Evolutionary conservation across 164 flowering plant species (phyloP).

Genomic region (Macadamia integrifolia): DNA sequence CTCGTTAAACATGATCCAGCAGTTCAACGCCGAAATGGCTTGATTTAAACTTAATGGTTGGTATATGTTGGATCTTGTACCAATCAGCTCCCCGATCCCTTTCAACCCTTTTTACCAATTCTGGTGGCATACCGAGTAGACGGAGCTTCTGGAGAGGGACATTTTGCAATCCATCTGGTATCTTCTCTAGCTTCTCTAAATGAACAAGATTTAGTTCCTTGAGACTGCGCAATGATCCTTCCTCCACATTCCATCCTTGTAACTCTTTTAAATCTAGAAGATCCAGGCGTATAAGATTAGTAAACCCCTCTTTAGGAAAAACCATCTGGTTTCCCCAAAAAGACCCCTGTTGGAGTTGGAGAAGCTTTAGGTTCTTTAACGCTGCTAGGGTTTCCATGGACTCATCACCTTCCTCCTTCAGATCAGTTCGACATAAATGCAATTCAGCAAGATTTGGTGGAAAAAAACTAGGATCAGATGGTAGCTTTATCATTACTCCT

Average conservation of each 20-base stretch:
- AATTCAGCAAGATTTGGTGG: slow-evolving; percentile 3
- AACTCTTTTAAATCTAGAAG: not conserved
- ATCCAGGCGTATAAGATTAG: not conserved
- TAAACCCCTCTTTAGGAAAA: not conserved
- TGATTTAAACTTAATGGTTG: not conserved
- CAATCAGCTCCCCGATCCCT: not conserved
- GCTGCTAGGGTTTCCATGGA: no score
- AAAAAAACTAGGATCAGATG: not conserved
- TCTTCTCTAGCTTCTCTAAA: not conserved
- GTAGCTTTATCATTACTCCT: not conserved
- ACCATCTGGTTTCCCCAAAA: not conserved
- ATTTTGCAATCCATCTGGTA: slow-evolving; percentile 8
- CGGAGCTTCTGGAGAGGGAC: not conserved
- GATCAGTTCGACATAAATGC: no score
- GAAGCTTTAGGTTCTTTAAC: not conserved
- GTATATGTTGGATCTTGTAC: slow-evolving; percentile 3
- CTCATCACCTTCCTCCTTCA: no score
- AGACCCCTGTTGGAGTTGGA: not conserved
- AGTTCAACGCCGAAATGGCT: no score
- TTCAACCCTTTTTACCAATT: not conserved
- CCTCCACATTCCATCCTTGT: slow-evolving; percentile 5
- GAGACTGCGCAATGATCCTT: slow-evolving; percentile 3
- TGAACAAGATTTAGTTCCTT: not conserved
- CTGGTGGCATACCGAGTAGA: not conserved
- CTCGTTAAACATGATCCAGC: no score